Evolutionary conservation across 306 rosid species (phyloP).

Genomic region (Lupinus albus): DNA sequence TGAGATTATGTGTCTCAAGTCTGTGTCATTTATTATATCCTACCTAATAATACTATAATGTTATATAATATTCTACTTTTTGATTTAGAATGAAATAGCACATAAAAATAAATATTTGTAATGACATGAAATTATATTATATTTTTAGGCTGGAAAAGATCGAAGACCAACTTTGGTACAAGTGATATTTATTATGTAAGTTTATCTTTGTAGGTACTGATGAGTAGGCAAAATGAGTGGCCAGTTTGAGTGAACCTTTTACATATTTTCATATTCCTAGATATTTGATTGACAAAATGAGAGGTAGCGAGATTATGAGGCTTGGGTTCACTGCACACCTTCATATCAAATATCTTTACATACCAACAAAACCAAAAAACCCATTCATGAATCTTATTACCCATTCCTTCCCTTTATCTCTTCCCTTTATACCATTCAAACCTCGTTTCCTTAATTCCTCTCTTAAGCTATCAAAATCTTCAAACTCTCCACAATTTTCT

Average conservation of each 20-base stretch:
- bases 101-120: too few relatives aligned
- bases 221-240: too few relatives aligned
- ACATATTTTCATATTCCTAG: neutral
- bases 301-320: conserved; percentile 15
- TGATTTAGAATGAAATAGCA: too few relatives aligned
- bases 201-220: too few relatives aligned
- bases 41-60: too few relatives aligned
- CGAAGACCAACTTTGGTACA: too few relatives aligned
- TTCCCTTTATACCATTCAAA: neutral
- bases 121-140: too few relatives aligned
- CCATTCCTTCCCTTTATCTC: conserved; percentile 28
- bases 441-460: neutral
- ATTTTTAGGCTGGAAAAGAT: too few relatives aligned
- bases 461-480: neutral
- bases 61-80: too few relatives aligned
- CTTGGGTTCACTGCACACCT: neutral
- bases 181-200: too few relatives aligned
- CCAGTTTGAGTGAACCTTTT: neutral
- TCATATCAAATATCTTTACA: neutral
- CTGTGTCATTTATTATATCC: too few relatives aligned
- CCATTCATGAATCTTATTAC: neutral
- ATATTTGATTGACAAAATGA: neutral
- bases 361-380: conserved; percentile 3
- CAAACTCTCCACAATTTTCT: neutral
- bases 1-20: too few relatives aligned